Percentiles rank a stretch among this genome's conserved stretches.
phyloP scores from a whole-genome alignment of 257 asterid species.

The Penstemon newberryi region DNA sequence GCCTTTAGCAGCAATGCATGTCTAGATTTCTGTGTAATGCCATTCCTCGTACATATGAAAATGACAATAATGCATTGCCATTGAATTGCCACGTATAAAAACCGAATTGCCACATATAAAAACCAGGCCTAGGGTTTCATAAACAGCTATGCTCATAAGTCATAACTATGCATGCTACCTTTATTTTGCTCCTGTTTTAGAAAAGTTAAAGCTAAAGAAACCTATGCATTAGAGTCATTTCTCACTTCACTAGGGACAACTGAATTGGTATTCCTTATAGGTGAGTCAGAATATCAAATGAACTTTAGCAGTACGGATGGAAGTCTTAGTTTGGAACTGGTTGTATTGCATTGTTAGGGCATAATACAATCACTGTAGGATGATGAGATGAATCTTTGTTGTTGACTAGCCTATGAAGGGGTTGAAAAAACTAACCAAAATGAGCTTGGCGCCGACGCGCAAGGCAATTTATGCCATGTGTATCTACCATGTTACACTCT shows the following conservation, averaged over 20 bases:
- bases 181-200: background rate
- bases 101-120: too few species aligned
- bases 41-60: too few species aligned
- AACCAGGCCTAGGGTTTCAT: background rate
- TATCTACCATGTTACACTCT: too few species aligned
- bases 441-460: conserved; percentile 11
- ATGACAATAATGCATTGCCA: too few species aligned
- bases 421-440: background rate
- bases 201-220: background rate
- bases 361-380: background rate
- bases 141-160: background rate
- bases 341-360: background rate
- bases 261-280: background rate
- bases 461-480: background rate
- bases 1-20: too few species aligned
- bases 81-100: too few species aligned
- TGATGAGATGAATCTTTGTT: background rate
- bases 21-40: too few species aligned
- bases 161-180: background rate
- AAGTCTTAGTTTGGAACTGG: conserved; percentile 6
- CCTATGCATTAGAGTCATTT: background rate
- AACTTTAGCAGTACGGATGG: conserved; percentile 7
- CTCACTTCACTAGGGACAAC: conserved; percentile 4
- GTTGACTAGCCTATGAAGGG: background rate
- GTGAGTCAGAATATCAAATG: background rate